These are phyloP conservation scores for Phytophthora rubi DNA, from an alignment of 352 stramenopile genomes.

Conservation along the genomic window DNA sequence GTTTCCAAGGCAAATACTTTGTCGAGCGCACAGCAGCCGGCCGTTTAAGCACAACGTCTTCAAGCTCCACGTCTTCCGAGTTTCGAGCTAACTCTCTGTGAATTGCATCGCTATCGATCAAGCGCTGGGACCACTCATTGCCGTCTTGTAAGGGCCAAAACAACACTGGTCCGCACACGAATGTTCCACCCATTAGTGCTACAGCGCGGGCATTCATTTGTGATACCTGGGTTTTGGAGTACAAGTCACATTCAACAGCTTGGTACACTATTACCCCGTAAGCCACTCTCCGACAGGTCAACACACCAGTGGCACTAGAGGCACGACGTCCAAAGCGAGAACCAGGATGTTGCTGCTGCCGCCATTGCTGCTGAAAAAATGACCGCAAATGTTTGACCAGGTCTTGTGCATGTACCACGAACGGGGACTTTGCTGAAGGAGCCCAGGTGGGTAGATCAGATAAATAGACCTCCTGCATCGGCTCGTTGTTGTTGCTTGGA, in stretches of 20 bases:
- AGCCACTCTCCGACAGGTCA: constrained; percentile 28
- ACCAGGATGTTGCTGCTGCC: constrained; percentile 7
- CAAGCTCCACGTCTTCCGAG: not conserved
- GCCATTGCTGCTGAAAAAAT: constrained; percentile 30
- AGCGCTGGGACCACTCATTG: constrained; percentile 11
- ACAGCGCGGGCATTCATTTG: constrained; percentile 27
- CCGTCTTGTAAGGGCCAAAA: constrained; percentile 34
- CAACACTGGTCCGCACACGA: constrained; percentile 18
- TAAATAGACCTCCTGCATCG: constrained; percentile 48
- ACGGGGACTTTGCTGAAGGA: constrained; percentile 14
- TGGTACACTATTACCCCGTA: constrained; percentile 30
- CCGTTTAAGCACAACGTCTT: constrained; percentile 13
- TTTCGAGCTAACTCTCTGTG: constrained; percentile 12
- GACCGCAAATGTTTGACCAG: constrained; percentile 13
- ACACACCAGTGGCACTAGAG: constrained; percentile 1
- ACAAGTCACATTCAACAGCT: constrained; percentile 1
- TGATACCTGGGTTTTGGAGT: constrained; percentile 8
- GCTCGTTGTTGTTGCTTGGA: constrained; percentile 26
- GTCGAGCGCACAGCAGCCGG: constrained; percentile 35
- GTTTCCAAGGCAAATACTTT: constrained; percentile 68
- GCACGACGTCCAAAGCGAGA: constrained; percentile 8
- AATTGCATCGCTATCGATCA: constrained; percentile 20
- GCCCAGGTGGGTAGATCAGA: constrained; percentile 14
- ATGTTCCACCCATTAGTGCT: constrained; percentile 10
- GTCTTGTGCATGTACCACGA: constrained; percentile 23